Base-by-base conservation (phyloP, 192 early-diverging fungal species). In the Coemansia sp. region DNA sequence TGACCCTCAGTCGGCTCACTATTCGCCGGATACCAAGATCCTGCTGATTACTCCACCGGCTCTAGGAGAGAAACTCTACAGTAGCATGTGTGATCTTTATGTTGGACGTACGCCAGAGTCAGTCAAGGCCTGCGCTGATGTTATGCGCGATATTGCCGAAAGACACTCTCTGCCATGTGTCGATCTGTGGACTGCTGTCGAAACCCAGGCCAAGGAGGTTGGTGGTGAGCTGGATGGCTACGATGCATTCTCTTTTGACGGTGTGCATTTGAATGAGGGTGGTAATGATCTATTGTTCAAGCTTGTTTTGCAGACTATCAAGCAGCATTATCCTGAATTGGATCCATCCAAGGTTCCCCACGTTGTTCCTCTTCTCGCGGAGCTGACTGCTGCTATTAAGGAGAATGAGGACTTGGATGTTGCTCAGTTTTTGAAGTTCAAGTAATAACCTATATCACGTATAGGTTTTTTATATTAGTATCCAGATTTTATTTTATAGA, bases 31-130 rank as follows among this genome's bases (percentile, higher is more conserved):
- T 10, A 52, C 76, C 4, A 40, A 44, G 15, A n/a, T 84, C 1
- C 22, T 84, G 5, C 53, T 84, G 68, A 68, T 84, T 18, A 79
- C 81, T 38, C 81, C 73, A 44, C 76, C 76, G 24, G 60, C 77
- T 0, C 9, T 84, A 9, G 81, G 70, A 11, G 70, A 68, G 1
- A 58, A 50, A 43, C 60, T 72, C 29, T 36, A n/a, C n/a, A n/a
- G n/a, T 36, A 7, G 34, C 34, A 36, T 36, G 44, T 41, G 64
- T 9, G 29, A 16, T 16, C 5, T 18, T 5, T 5, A 24, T 36
- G 34, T 36, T 36, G 34, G 34, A 7, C 69, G 76, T 18, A 24
- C 36, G 22, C 52, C 40, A 4, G 68, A 63, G 20, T 36, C 34
- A 0, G 57, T 71, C 10, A 39, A 15, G 44, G 41, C 55, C 13